Percentiles rank a stretch among this genome's conserved stretches.
These are phyloP conservation scores for Cucumis hystrix DNA, from an alignment of 306 rosid genomes.

Conservation along the genomic window DNA sequence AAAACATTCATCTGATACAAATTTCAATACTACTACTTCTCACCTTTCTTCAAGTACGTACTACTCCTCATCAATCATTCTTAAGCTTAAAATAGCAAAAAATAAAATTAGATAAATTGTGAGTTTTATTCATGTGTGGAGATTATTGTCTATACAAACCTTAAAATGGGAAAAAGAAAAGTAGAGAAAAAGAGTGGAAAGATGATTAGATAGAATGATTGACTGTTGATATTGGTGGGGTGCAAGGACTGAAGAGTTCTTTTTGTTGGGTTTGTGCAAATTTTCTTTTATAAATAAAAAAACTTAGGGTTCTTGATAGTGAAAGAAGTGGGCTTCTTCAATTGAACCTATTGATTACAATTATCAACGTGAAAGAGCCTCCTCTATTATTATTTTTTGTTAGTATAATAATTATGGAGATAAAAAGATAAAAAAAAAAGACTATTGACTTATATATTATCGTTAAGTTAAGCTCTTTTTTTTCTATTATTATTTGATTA, in stretches of 20 bases:
- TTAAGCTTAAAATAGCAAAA: neutral
- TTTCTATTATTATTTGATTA: no score
- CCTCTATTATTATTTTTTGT: no score
- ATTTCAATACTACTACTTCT: no score
- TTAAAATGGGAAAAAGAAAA: neutral
- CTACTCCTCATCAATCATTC: neutral
- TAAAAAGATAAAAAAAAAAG: no score
- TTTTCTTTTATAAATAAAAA: no score
- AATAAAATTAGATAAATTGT: no score
- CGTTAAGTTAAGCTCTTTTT: no score
- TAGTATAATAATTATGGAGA: no score
- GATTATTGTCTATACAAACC: neutral
- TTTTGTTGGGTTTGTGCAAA: neutral
- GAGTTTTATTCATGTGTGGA: no score
- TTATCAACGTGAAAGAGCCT: no score
- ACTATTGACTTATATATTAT: no score
- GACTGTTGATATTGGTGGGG: neutral
- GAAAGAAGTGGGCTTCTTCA: conserved; percentile 23
- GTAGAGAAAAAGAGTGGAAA: neutral
- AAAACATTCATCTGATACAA: no score
- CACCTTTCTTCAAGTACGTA: neutral
- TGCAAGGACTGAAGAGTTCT: neutral
- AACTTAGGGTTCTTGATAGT: neutral
- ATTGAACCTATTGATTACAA: neutral
- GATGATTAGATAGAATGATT: neutral